A percentile compares a stretch with the other conserved stretches of the same genome.
Evolutionary conservation across 805 yeast species (phyloP).

Genomic region (Candida germanica): DNA sequence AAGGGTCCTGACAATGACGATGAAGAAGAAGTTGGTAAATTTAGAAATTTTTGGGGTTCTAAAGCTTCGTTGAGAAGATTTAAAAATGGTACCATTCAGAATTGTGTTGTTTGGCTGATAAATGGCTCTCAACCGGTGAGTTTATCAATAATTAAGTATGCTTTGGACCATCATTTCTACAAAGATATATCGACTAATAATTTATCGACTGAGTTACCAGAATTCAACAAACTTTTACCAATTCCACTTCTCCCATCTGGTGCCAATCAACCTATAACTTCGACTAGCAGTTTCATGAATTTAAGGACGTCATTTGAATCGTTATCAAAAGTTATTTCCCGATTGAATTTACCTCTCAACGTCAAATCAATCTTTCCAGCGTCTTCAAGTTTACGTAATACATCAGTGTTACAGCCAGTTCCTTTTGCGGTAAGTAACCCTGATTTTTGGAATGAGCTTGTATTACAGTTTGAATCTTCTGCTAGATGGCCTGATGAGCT

Average conservation of each 20-base stretch:
- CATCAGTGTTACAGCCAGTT: constrained; percentile 75
- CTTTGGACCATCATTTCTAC: constrained; percentile 61
- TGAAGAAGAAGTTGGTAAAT: constrained; percentile 54
- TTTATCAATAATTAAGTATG: constrained; percentile 59
- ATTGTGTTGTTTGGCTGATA: constrained; percentile 85
- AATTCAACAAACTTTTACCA: constrained; percentile 54
- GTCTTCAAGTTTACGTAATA: constrained; percentile 69
- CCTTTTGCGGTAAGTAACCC: constrained; percentile 76
- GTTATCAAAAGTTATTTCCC: constrained; percentile 45
- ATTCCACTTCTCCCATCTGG: constrained; percentile 59
- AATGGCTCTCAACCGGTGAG: constrained; percentile 57
- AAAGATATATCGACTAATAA: constrained; percentile 34
- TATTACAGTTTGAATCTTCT: constrained; percentile 85
- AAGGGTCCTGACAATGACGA: constrained; percentile 75
- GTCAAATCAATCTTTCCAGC: constrained; percentile 72
- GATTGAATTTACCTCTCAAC: constrained; percentile 60
- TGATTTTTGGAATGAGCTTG: constrained; percentile 74
- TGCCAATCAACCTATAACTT: constrained; percentile 47
- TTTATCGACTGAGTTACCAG: constrained; percentile 35
- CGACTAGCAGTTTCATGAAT: constrained; percentile 27
- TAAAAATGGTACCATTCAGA: constrained; percentile 86
- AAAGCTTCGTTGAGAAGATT: constrained; percentile 85
- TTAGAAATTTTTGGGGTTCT: constrained; percentile 86
- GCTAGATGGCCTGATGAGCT: constrained; percentile 96
- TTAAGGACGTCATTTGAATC: constrained; percentile 46